phyloP scores from a whole-genome alignment of 1,284 basidiomycete species.

The Chondrostereum purpureum region DNA sequence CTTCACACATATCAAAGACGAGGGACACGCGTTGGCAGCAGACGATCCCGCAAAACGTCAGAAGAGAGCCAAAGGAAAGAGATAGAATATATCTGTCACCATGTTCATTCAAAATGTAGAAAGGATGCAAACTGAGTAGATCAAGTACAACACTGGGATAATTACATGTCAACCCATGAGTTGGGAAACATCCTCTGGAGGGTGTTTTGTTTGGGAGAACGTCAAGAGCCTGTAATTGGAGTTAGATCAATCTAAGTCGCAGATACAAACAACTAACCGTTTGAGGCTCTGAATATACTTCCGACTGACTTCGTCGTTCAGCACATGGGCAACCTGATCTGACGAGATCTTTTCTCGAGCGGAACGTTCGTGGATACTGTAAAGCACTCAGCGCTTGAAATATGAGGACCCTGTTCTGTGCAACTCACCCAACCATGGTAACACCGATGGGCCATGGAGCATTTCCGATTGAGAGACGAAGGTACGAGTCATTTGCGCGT shows the following conservation, averaged over 20 bases:
- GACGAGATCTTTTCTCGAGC: slow-evolving; percentile 96
- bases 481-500: slow-evolving; percentile 93
- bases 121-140: background rate
- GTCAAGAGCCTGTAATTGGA: slow-evolving; percentile 67
- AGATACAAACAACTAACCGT: slow-evolving; percentile 44
- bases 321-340: slow-evolving; percentile 94
- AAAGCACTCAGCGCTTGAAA: slow-evolving; percentile 6
- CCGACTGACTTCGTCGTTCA: slow-evolving; percentile 97
- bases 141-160: background rate
- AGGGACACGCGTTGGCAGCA: slow-evolving; percentile 64
- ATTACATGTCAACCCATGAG: slow-evolving; percentile 67
- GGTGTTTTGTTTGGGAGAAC: slow-evolving; percentile 92
- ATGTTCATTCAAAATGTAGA: background rate
- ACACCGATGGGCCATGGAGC: slow-evolving; percentile 99
- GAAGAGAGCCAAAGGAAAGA: slow-evolving; percentile 5
- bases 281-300: slow-evolving; percentile 99
- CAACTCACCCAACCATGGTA: slow-evolving; percentile 90
- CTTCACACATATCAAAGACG: slow-evolving; percentile 69
- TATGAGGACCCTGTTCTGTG: slow-evolving; percentile 4
- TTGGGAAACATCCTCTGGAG: slow-evolving; percentile 85
- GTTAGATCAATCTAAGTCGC: background rate
- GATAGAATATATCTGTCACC: background rate
- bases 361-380: slow-evolving; percentile 94
- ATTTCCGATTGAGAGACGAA: slow-evolving; percentile 95
- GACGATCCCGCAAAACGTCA: slow-evolving; percentile 1